Evolutionary conservation across 1,139 yeast genomes (phyloP), one percentile per base, ranked within the genome.

Genomic region (Taphrina flavorubra): DNA sequence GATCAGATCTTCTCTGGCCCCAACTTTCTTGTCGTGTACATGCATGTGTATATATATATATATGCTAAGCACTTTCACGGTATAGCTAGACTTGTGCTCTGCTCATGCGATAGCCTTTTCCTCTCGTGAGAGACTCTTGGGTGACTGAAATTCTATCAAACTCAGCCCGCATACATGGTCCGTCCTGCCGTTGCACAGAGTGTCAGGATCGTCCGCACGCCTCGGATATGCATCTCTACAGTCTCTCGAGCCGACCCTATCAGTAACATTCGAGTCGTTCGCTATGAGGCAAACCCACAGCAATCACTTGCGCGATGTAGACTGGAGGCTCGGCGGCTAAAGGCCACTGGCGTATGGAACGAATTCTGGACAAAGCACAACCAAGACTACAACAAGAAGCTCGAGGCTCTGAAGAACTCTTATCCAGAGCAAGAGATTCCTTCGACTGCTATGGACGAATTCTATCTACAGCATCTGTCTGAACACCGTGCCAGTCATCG

Each of bases 361-460:
- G 44, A 57, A 11, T 63, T 63, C 31, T 63, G 67, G 67, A 42
- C 55, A 5, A 34, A 44, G 47, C 67, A 63, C 56, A 63, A 63
- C 34, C 55, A 11, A 14, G 61, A 53, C 47, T 63, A 63, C 59
- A 57, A 46, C 40, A n/a, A 16, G 49, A 53, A 55, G 25, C 47
- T 63, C n/a, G 55, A 53, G 36, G 39, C 39, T 10, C 61, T 63
- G 53, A 39, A 63, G 13, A 46, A 36, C 16, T n/a, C 16, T 10
- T 51, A 44, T 44, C 40, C 42, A 4, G 31, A 42, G 6, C 59
- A 55, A 13, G 67, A 55, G 8, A 51, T 63, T n/a, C 67, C 67
- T 4, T 37, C 67, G 13, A 34, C 31, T 7, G 46, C 42, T 6
- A 53, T 63, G 67, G 56, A 44, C 42, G n/a, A 20, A 2, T 63